Conservation (phyloP, 305 asterid genomes). For the Rubia tinctorum region DNA sequence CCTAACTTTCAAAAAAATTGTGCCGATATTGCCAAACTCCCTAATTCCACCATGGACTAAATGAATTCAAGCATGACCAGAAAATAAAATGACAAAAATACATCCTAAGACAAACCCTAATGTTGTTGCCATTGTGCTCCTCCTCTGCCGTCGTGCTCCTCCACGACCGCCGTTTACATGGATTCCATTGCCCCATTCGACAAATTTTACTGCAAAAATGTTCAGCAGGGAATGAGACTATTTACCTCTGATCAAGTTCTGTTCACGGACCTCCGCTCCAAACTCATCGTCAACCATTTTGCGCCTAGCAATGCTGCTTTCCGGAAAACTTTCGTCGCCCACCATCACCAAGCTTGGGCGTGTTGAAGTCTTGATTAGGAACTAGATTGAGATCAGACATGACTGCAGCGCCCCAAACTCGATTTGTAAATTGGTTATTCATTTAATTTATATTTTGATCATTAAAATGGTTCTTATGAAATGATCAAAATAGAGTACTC, state of each 20-base stretch:
- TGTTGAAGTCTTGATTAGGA: slow-evolving; percentile 61
- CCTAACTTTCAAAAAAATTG: no score
- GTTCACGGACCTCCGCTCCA: slow-evolving; percentile 45
- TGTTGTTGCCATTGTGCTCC: no score
- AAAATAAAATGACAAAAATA: no score
- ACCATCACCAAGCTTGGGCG: slow-evolving; percentile 78
- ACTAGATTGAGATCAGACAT: slow-evolving; percentile 51
- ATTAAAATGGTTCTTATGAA: no score
- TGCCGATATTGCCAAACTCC: no score
- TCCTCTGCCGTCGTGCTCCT: not conserved
- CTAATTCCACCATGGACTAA: no score
- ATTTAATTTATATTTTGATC: no score
- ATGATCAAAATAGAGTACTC: no score
- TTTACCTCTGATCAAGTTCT: slow-evolving; percentile 71
- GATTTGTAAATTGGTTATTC: not conserved
- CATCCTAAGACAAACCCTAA: no score
- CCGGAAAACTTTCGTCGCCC: slow-evolving; percentile 43
- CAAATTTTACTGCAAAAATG: slow-evolving; percentile 53
- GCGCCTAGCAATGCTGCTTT: slow-evolving; percentile 46
- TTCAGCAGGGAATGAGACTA: slow-evolving; percentile 59
- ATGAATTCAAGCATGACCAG: no score
- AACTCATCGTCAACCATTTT: slow-evolving; percentile 40
- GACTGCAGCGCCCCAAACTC: slow-evolving; percentile 58
- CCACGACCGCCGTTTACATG: slow-evolving; percentile 5
- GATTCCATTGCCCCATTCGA: slow-evolving; percentile 76